Evolutionary conservation across 1,139 yeast genomes (phyloP).

Genomic region (Zygoascus sp.): DNA sequence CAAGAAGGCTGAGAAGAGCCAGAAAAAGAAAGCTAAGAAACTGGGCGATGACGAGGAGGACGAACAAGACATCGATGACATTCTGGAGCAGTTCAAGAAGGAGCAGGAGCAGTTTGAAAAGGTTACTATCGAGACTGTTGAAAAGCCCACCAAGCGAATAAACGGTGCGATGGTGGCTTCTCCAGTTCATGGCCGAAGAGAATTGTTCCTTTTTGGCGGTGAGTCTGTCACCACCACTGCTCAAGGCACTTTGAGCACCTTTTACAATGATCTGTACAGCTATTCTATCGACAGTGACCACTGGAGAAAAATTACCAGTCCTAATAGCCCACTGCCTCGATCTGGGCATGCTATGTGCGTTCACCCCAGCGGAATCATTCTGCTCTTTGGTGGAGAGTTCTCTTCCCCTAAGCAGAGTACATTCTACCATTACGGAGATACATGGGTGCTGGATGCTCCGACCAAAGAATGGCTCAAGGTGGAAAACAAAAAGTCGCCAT

Average conservation of each 20-base stretch:
- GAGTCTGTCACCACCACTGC: slow-evolving; percentile 45
- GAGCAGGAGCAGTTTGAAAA: slow-evolving; percentile 76
- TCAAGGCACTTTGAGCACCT: slow-evolving; percentile 52
- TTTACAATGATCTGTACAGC: slow-evolving; percentile 75
- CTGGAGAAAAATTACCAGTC: slow-evolving; percentile 77
- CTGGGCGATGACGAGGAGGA: slow-evolving; percentile 75
- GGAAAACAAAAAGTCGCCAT: slow-evolving; percentile 71
- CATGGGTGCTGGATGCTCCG: slow-evolving; percentile 84
- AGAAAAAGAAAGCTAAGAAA: slow-evolving; percentile 72
- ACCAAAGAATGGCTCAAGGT: slow-evolving; percentile 87
- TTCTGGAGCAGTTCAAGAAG: slow-evolving; percentile 69
- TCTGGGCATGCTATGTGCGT: slow-evolving; percentile 93
- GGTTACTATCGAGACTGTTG: slow-evolving; percentile 54
- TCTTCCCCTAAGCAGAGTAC: slow-evolving; percentile 95
- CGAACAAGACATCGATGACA: slow-evolving; percentile 82
- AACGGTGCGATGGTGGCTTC: slow-evolving; percentile 73
- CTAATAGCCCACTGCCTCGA: slow-evolving; percentile 86
- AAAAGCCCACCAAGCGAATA: slow-evolving; percentile 62
- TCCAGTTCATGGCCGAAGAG: slow-evolving; percentile 72
- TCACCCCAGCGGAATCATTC: slow-evolving; percentile 81
- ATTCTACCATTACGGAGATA: slow-evolving; percentile 93
- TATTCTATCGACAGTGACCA: slow-evolving; percentile 72
- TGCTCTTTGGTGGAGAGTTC: slow-evolving; percentile 94
- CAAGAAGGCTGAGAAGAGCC: slow-evolving; percentile 67
- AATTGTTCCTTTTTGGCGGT: slow-evolving; percentile 84